Conservation (phyloP, 371 early-diverging fungal species). For the Apophysomyces sp. region DNA sequence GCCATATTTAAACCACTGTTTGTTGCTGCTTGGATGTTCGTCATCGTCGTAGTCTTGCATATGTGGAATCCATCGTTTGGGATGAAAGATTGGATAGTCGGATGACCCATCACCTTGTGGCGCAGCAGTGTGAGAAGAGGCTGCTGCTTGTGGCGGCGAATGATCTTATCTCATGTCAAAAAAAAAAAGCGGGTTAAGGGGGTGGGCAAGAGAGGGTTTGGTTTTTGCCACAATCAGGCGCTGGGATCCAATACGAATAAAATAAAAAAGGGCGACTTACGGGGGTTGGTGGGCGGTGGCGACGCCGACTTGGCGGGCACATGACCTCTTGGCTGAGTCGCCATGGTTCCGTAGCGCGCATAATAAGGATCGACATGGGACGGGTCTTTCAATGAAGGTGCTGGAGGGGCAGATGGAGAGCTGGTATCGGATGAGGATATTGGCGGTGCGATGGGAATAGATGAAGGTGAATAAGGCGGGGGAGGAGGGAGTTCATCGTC, state of each 20-base stretch:
- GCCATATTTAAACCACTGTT: neutral
- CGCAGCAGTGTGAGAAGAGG: neutral
- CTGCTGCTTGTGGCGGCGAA: neutral
- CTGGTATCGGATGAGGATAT: neutral
- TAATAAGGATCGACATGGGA: neutral
- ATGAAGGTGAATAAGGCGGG: neutral
- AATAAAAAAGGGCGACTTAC: too few species aligned
- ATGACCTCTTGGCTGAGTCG: neutral
- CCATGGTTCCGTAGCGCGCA: neutral
- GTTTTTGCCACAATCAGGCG: too few species aligned
- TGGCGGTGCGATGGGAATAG: neutral
- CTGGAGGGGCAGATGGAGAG: neutral
- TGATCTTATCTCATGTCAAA: neutral
- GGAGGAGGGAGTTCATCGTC: neutral
- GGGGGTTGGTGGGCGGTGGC: neutral
- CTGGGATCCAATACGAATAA: too few species aligned
- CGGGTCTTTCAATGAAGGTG: neutral
- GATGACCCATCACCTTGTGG: neutral
- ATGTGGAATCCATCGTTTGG: neutral
- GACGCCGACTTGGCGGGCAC: neutral
- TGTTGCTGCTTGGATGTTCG: neutral
- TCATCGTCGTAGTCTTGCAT: neutral
- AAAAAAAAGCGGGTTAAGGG: neutral
- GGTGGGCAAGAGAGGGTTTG: too few species aligned
- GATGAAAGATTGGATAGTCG: neutral